Conservation (phyloP, 306 rosid genomes). For the Cucumis sativus region DNA sequence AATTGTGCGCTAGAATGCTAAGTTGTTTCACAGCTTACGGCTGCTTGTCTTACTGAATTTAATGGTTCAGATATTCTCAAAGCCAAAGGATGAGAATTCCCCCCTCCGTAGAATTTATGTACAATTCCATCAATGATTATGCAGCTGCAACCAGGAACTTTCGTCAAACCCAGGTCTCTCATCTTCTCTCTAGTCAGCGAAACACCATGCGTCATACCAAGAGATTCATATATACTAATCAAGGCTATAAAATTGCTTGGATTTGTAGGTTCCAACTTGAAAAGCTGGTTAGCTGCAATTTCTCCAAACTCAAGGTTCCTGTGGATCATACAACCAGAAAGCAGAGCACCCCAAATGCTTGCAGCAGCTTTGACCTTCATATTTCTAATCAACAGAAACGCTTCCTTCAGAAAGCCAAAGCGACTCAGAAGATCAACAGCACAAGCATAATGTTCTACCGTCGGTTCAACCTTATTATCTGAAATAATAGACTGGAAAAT, state of each 20-base stretch:
- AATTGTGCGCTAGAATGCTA: background rate
- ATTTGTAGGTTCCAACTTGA: constrained; percentile 52
- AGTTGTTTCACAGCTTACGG: background rate
- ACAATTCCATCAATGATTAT: constrained; percentile 29
- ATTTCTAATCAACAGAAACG: constrained; percentile 27
- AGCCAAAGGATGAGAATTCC: constrained; percentile 30
- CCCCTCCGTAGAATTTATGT: constrained; percentile 40
- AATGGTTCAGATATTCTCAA: constrained; percentile 17
- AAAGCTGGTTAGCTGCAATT: constrained; percentile 45
- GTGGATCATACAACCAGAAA: constrained; percentile 56
- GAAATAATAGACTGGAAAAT: constrained; percentile 34
- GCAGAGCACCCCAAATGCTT: constrained; percentile 77
- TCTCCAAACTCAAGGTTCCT: constrained; percentile 59
- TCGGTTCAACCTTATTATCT: constrained; percentile 36
- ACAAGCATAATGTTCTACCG: constrained; percentile 62
- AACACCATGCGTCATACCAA: constrained; percentile 18
- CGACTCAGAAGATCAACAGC: constrained; percentile 64
- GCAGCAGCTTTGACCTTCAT: constrained; percentile 25
- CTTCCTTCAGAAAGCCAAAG: constrained; percentile 43
- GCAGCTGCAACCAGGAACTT: constrained; percentile 67
- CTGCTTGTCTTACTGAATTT: constrained; percentile 17
- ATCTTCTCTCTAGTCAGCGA: constrained; percentile 30
- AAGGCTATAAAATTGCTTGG: constrained; percentile 54
- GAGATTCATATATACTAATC: constrained; percentile 41
- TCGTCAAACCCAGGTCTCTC: constrained; percentile 40